Evolutionary conservation across 1,139 yeast genomes (phyloP).

Genomic region (Kodamaea arcana): DNA sequence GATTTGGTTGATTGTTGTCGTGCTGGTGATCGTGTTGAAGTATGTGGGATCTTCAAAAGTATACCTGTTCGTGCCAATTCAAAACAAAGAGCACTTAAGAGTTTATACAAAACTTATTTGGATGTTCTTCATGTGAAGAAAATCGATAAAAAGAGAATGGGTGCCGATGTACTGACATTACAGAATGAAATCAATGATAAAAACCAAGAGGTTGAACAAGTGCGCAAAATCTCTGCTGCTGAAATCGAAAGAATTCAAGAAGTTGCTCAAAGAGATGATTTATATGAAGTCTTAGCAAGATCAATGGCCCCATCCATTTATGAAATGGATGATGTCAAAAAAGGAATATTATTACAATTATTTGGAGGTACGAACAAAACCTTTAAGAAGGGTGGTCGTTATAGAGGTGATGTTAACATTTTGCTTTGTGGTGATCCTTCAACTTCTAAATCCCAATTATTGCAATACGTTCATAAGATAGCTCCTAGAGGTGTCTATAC

Average conservation of each 20-base stretch:
- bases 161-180: slow-evolving; percentile 71
- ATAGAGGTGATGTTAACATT: slow-evolving; percentile 92
- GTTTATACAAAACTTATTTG: slow-evolving; percentile 83
- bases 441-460: slow-evolving; percentile 89
- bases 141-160: slow-evolving; percentile 76
- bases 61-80: slow-evolving; percentile 87
- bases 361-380: slow-evolving; percentile 95
- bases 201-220: slow-evolving; percentile 71
- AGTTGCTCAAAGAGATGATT: slow-evolving; percentile 64
- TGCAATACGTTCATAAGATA: slow-evolving; percentile 92
- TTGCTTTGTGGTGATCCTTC: slow-evolving; percentile 97
- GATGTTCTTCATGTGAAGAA: slow-evolving; percentile 93
- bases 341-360: slow-evolving; percentile 85
- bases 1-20: slow-evolving; percentile 91
- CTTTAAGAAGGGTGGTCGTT: slow-evolving; percentile 86
- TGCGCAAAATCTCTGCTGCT: slow-evolving; percentile 60
- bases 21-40: slow-evolving; percentile 96
- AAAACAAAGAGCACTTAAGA: slow-evolving; percentile 77
- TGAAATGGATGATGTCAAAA: slow-evolving; percentile 94
- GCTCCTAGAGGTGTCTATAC: slow-evolving; percentile 98
- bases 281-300: slow-evolving; percentile 84
- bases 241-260: slow-evolving; percentile 64
- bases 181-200: slow-evolving; percentile 40
- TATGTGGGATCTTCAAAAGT: slow-evolving; percentile 91
- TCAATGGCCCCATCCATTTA: slow-evolving; percentile 94